Evolutionary conservation across 371 early-diverging fungal species (phyloP).

Genomic region (Blakeslea trispora): DNA sequence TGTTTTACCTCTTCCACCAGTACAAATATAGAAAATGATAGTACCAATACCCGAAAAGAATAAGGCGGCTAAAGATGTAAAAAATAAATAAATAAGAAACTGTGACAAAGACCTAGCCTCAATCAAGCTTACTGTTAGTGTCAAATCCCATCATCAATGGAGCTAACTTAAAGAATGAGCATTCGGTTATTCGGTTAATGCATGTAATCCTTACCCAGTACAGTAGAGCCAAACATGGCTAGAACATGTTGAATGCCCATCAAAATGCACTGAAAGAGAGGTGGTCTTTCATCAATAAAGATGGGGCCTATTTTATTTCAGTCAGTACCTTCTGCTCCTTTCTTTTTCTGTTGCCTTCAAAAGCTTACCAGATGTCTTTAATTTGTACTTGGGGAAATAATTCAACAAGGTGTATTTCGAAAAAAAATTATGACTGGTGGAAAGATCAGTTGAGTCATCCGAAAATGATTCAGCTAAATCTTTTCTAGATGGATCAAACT

Average conservation of each 20-base stretch:
- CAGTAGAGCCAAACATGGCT: slow-evolving; percentile 65
- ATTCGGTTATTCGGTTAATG: neutral
- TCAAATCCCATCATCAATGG: slow-evolving; percentile 59
- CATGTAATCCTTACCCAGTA: slow-evolving; percentile 37
- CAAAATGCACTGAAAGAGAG: slow-evolving; percentile 36
- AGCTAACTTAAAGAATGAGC: slow-evolving; percentile 14
- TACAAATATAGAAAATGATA: slow-evolving; percentile 54
- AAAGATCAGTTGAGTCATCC: neutral
- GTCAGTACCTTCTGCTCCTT: too few species aligned
- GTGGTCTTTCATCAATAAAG: slow-evolving; percentile 52
- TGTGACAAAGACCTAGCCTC: neutral
- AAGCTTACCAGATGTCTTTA: slow-evolving; percentile 21
- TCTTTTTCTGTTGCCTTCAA: too few species aligned
- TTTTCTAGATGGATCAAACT: slow-evolving; percentile 8
- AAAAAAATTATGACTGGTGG: slow-evolving; percentile 24
- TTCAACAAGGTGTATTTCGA: slow-evolving; percentile 22
- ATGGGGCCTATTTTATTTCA: too few species aligned
- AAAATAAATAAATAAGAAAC: slow-evolving; percentile 8
- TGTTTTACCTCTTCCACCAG: slow-evolving; percentile 47
- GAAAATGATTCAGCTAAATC: slow-evolving; percentile 7
- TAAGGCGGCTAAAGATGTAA: slow-evolving; percentile 50
- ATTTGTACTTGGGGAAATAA: slow-evolving; percentile 27
- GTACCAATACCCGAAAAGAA: slow-evolving; percentile 65
- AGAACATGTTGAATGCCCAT: slow-evolving; percentile 59
- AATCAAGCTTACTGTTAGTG: slow-evolving; percentile 44